Evolutionary conservation across 108 stramenopile genomes (phyloP).

Genomic region (Epithemia pelagica): DNA sequence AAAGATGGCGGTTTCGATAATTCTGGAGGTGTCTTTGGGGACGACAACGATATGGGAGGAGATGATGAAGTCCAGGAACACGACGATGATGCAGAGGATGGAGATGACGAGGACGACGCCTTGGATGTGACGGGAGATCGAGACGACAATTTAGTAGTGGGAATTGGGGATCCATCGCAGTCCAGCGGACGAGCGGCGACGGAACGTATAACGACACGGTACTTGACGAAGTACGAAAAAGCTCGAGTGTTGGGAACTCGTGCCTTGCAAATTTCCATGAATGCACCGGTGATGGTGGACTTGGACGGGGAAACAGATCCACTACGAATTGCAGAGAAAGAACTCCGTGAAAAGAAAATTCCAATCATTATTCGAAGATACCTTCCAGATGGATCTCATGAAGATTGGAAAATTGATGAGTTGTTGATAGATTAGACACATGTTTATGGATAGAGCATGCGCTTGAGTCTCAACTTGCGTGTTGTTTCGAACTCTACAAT

Average conservation of each 20-base stretch:
- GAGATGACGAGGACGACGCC: constrained; percentile 30
- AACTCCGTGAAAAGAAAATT: constrained; percentile 96
- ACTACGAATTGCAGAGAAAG: constrained; percentile 95
- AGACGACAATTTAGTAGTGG: constrained; percentile 42
- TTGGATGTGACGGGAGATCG: constrained; percentile 74
- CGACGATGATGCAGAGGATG: constrained; percentile 29
- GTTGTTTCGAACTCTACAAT: too few species aligned
- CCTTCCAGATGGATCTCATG: constrained; percentile 95
- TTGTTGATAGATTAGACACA: constrained; percentile 78
- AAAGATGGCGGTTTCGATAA: constrained; percentile 69
- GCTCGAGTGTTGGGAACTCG: constrained; percentile 98
- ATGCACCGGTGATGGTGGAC: constrained; percentile 99
- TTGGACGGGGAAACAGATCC: constrained; percentile 98
- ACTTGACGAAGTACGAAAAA: constrained; percentile 98
- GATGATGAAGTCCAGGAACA: constrained; percentile 37
- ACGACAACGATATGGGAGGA: constrained; percentile 14
- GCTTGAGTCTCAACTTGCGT: too few species aligned
- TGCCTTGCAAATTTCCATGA: constrained; percentile 97
- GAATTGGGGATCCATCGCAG: constrained; percentile 25
- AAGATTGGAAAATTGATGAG: constrained; percentile 98
- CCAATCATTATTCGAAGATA: constrained; percentile 98
- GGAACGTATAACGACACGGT: constrained; percentile 79
- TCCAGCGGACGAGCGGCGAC: constrained; percentile 29
- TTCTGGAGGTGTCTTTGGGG: constrained; percentile 54
- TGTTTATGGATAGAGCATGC: too few species aligned